Base-by-base conservation (phyloP, 495 filamentous ascomycete species). In the Podospora conica region DNA sequence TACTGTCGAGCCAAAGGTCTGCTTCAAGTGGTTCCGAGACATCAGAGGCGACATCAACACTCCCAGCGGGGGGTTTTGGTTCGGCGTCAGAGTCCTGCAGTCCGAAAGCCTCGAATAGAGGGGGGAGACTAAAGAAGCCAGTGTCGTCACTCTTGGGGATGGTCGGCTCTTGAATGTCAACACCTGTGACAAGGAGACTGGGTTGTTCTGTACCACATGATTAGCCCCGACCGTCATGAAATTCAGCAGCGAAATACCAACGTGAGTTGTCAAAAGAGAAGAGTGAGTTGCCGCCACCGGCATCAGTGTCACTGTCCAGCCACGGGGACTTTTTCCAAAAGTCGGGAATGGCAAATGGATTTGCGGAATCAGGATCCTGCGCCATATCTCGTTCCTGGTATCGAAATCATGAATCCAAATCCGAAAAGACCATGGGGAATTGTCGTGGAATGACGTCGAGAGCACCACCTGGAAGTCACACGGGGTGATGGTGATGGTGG, bases 281-380 rank as follows among this genome's bases (percentile, higher is more conserved):
- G 11, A 77, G 68, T 27, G 73, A 70, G 59, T 70, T 69, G 18
- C 58, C 61, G n/a, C 20, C 24, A 29, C 65, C 64, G 57, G 59
- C 55, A 8, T 67, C 61, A 33, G 53, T n/a, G 31, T 66, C 27
- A 7, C 58, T 1, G 23, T 75, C 72, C n/a, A 80, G 70, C 73
- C 74, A 71, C 28, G 70, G 70, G n/a, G 79, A 77, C 21, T 76
- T 73, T 57, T 77, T 79, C 83, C 84, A 89, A 53, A 91, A 82
- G 68, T 88, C 85, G 23, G 88, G 88, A 61, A 92, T 87, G 12
- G 85, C 85, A 72, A 95, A 95, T 1, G 90, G 85, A 70, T 90
- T 78, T 12, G 82, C 80, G 27, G 69, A 66, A 57, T 86, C 80
- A 31, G 80, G 76, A 31, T 79, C 73, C 59, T 75, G 71, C 28